phyloP scores from a whole-genome alignment of 1,139 yeast species.

The Magnusiomyces tetraspermus region DNA sequence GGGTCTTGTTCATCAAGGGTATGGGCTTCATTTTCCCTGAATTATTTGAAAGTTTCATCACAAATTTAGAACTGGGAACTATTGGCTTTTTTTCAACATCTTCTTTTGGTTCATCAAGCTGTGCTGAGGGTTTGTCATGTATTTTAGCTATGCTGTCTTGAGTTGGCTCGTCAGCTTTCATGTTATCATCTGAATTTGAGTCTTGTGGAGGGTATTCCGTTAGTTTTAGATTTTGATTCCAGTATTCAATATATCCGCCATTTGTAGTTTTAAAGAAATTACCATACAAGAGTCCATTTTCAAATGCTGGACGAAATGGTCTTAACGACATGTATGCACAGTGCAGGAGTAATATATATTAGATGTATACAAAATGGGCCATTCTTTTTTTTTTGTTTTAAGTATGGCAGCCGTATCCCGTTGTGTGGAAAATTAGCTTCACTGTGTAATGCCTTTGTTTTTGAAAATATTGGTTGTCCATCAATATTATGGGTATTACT shows the following conservation, averaged over 20 bases:
- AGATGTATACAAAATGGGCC: no score
- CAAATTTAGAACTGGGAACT: not conserved
- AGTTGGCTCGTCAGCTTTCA: not conserved
- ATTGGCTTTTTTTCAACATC: not conserved
- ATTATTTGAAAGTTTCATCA: not conserved
- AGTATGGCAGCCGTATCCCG: no score
- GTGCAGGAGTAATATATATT: no score
- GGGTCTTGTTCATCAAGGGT: not conserved
- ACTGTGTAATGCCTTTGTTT: slow-evolving; percentile 4
- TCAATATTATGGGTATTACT: not conserved
- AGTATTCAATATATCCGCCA: slow-evolving; percentile 11
- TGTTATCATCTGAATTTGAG: not conserved
- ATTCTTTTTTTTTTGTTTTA: no score
- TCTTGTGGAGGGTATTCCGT: slow-evolving; percentile 9
- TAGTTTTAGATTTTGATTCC: slow-evolving; percentile 6
- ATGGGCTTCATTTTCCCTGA: not conserved
- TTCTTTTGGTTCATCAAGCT: not conserved
- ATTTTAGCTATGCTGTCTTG: not conserved
- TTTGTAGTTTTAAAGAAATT: slow-evolving; percentile 9
- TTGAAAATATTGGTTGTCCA: not conserved
- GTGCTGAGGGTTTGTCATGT: not conserved
- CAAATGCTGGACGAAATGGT: slow-evolving; percentile 11
- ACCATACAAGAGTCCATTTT: slow-evolving; percentile 5
- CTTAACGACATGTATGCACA: slow-evolving; percentile 13
- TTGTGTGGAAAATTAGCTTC: no score